Conservation (phyloP, 2,329 filamentous ascomycete species). For the Chaetomium sp. region DNA sequence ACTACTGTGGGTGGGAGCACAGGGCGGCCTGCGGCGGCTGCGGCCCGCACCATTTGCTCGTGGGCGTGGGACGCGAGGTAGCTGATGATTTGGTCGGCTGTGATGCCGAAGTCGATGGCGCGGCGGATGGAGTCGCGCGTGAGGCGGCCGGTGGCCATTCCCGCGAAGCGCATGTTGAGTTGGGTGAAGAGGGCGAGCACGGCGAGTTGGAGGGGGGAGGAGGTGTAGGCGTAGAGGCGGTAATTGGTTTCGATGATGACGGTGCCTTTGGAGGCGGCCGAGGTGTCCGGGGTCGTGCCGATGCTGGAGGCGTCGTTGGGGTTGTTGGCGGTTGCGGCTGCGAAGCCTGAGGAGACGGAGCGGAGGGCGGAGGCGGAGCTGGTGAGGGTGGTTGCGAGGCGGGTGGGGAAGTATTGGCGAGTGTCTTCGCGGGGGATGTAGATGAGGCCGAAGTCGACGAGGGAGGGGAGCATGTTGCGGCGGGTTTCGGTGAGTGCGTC, state of each 20-base stretch:
- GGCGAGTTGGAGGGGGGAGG: slow-evolving; percentile 87
- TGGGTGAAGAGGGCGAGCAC: slow-evolving; percentile 86
- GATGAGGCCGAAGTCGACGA: slow-evolving; percentile 88
- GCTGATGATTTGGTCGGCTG: slow-evolving; percentile 86
- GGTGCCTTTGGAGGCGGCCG: slow-evolving; percentile 59
- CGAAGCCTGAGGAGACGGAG: slow-evolving; percentile 61
- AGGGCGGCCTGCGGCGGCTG: slow-evolving; percentile 52
- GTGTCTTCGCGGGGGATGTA: slow-evolving; percentile 57
- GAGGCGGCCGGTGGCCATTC: slow-evolving; percentile 87
- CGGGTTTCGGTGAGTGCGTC: slow-evolving; percentile 75
- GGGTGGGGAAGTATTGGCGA: slow-evolving; percentile 76
- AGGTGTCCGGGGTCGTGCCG: slow-evolving; percentile 30
- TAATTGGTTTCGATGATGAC: slow-evolving; percentile 98
- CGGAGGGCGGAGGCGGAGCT: slow-evolving; percentile 63
- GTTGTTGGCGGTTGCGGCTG: slow-evolving; percentile 53
- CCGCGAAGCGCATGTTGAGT: slow-evolving; percentile 84
- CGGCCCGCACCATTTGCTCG: slow-evolving; percentile 77
- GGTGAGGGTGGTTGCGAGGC: slow-evolving; percentile 89
- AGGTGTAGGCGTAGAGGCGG: slow-evolving; percentile 93
- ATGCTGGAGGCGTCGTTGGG: slow-evolving; percentile 43
- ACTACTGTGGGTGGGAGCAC: slow-evolving; percentile 91
- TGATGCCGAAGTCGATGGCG: slow-evolving; percentile 87
- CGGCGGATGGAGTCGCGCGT: slow-evolving; percentile 82
- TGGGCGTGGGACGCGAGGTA: slow-evolving; percentile 92
- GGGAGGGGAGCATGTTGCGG: slow-evolving; percentile 79